Percentiles rank a stretch among this genome's conserved stretches.
Conservation (phyloP, 176 grass and related monocot species). For the Oryza australiensis region DNA sequence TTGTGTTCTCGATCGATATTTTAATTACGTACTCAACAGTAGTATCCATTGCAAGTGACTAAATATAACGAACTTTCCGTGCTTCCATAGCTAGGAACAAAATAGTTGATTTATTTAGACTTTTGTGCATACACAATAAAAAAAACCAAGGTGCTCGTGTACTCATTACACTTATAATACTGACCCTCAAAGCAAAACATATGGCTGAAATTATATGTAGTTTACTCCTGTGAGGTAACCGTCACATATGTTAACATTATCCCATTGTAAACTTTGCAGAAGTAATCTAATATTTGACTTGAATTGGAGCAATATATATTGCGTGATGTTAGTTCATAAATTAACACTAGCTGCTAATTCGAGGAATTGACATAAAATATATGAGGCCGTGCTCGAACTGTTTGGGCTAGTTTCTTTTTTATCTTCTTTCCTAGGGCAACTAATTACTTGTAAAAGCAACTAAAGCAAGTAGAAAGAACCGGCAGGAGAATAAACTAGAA, state of each 20-base stretch:
- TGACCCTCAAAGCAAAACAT: conserved; percentile 33
- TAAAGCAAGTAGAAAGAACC: conserved; percentile 52
- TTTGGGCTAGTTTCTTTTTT: conserved; percentile 32
- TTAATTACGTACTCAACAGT: conserved; percentile 33
- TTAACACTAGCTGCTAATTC: conserved; percentile 52
- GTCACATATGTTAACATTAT: conserved; percentile 47
- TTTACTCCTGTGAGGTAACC: conserved; percentile 43
- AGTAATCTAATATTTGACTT: conserved; percentile 75
- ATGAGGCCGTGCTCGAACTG: conserved; percentile 31
- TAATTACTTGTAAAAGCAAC: conserved; percentile 59
- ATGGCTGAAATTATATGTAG: conserved; percentile 39
- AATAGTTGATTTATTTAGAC: conserved; percentile 42
- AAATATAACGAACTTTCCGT: conserved; percentile 46
- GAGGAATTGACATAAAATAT: conserved; percentile 58
- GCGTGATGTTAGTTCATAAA: conserved; percentile 44
- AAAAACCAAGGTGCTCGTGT: conserved; percentile 35
- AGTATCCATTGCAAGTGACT: conserved; percentile 27
- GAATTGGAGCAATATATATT: conserved; percentile 55
- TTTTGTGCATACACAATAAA: conserved; percentile 37
- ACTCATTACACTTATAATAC: conserved; percentile 39
- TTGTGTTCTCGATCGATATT: conserved; percentile 24
- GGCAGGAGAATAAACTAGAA: conserved; percentile 51
- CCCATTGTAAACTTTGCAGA: conserved; percentile 38
- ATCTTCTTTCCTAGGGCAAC: conserved; percentile 28
- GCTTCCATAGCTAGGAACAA: conserved; percentile 15